Percentiles rank a stretch among this genome's conserved stretches.
Evolutionary conservation across 345 rosid species (phyloP).

Genomic region (Eucalyptus brandiana): DNA sequence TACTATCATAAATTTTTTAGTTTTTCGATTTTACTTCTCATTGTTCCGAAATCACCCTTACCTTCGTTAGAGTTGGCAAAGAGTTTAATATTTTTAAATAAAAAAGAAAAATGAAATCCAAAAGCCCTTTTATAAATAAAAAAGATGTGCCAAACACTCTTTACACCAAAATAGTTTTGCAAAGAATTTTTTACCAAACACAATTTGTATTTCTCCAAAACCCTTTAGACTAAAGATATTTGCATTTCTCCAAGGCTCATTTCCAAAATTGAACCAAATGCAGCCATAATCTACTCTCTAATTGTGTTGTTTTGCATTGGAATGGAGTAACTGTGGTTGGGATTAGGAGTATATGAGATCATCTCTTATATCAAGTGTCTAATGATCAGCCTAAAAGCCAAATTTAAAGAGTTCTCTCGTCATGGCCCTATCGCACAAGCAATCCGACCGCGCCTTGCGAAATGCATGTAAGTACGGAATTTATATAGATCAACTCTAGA

Average conservation of each 20-base stretch:
- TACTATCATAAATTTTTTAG: too few species aligned
- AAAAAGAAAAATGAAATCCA: too few species aligned
- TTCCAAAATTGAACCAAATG: accelerated
- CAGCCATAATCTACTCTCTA: too few species aligned
- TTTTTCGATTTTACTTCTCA: too few species aligned
- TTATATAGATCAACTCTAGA: not conserved
- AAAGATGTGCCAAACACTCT: too few species aligned
- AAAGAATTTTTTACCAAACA: too few species aligned
- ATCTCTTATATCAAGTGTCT: not conserved
- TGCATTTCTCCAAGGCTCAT: too few species aligned
- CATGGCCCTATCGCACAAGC: not conserved
- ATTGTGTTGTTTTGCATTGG: not conserved
- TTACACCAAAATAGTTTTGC: too few species aligned
- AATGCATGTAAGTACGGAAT: not conserved
- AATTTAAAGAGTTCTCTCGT: not conserved
- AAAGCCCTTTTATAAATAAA: too few species aligned
- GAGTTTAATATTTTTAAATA: too few species aligned
- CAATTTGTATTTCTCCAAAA: too few species aligned
- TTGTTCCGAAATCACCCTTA: accelerated
- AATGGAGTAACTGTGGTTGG: not conserved
- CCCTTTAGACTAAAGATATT: too few species aligned
- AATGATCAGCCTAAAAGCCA: not conserved
- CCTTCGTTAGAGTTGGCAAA: accelerated
- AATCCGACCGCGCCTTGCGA: not conserved
- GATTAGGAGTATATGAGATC: not conserved